Base-by-base conservation (phyloP, 148 eudicot species). In the Fagopyrum homotropicum region DNA sequence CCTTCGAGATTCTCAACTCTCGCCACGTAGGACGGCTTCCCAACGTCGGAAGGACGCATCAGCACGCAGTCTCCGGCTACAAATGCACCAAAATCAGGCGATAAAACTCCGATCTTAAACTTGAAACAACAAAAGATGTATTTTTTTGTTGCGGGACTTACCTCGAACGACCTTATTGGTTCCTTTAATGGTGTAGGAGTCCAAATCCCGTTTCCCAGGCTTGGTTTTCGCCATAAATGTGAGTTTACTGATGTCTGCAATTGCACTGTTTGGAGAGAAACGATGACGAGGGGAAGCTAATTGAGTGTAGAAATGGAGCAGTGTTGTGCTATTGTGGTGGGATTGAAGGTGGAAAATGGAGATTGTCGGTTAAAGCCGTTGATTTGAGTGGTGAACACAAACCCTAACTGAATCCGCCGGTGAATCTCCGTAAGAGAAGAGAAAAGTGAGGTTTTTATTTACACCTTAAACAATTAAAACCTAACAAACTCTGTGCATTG, bases 131-230 rank as follows among this genome's bases (percentile, higher is more conserved):
- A 63, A 48, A 49, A 19, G 7, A 30, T 17, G 57, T 14, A 2
- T 30, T 9, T 22, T 22, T 49, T 29, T 2, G 16, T 8, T 40
- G 57, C 12, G 26, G 59, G n/a, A 72, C 57, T 71, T 78, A 90
- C 95, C 90, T 84, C 82, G 76, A 45, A 90, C 90, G 55, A 90
- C 88, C 79, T 88, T 88, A 80, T 88, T 90, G 76, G 95, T 88
- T 71, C 92, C 95, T 78, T 80, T 84, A 69, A 90, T 86, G 81
- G 92, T 84, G 85, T 85, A 90, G 14, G 87, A 79, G 56, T 85
- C 90, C 69, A 85, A 79, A 79, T 86, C 95, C 45, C 90, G 83
- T 75, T 84, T 90, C 14, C 89, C 88, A 19, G 87, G 87, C 69
- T 84, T 85, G 51, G 90, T 88, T 54, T 86, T 90, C 30, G 92